phyloP scores from a whole-genome alignment of 1,139 yeast species.

The Taphrina betulina region DNA sequence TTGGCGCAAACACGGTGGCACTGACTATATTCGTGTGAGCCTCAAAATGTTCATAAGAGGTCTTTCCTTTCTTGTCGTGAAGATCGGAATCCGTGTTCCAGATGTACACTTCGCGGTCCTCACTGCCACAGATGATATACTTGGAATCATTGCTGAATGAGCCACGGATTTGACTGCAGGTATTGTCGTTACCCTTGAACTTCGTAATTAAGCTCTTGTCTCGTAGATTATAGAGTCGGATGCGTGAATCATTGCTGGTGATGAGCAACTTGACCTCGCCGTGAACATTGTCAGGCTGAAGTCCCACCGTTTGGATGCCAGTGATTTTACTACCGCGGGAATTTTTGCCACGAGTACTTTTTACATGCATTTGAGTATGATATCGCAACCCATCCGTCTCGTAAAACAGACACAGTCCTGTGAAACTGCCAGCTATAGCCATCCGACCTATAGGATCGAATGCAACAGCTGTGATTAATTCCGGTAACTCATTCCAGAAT shows the following conservation, averaged over 20 bases:
- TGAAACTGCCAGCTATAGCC: conserved; percentile 76
- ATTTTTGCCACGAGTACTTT: conserved; percentile 38
- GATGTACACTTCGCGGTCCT: conserved; percentile 55
- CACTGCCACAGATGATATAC: conserved; percentile 51
- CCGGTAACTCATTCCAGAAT: conserved; percentile 48
- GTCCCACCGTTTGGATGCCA: conserved; percentile 47
- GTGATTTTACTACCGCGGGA: conserved; percentile 53
- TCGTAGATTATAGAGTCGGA: conserved; percentile 63
- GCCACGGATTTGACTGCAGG: conserved; percentile 70
- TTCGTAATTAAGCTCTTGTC: conserved; percentile 61
- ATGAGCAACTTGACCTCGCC: conserved; percentile 40
- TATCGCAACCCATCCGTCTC: conserved; percentile 65
- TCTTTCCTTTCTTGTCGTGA: conserved; percentile 36
- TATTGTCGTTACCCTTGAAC: conserved; percentile 71
- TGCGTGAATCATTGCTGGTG: conserved; percentile 76
- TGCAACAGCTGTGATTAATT: conserved; percentile 64
- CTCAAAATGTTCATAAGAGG: conserved; percentile 47
- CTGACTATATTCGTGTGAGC: conserved; percentile 75
- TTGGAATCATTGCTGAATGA: conserved; percentile 56
- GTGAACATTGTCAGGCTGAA: conserved; percentile 38
- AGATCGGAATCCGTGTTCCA: conserved; percentile 52
- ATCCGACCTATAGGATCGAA: conserved; percentile 69
- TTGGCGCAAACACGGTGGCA: conserved; percentile 76
- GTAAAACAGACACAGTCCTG: conserved; percentile 64
- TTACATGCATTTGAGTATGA: conserved; percentile 57